phyloP scores from a whole-genome alignment of 2,329 filamentous ascomycete genomes.

The Pseudogymnoascus sp. region DNA sequence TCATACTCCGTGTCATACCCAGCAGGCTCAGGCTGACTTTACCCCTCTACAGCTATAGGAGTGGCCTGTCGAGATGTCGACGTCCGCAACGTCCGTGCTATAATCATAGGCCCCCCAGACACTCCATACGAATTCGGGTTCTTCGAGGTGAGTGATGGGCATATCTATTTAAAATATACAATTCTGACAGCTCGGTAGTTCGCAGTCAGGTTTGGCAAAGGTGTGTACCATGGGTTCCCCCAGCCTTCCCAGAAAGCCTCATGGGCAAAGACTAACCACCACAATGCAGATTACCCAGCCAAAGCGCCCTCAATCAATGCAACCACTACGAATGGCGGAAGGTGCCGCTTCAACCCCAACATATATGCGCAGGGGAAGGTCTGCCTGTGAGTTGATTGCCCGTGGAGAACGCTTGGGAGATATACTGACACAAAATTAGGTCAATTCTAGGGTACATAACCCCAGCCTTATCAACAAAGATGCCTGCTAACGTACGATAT shows the following conservation, averaged over 20 bases:
- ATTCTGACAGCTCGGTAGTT: constrained; percentile 49
- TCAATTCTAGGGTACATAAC: constrained; percentile 72
- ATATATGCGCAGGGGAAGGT: constrained; percentile 90
- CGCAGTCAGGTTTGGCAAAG: constrained; percentile 65
- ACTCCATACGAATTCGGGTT: constrained; percentile 97
- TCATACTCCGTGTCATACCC: background rate
- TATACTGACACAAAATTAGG: constrained; percentile 38
- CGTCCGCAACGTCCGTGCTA: constrained; percentile 75
- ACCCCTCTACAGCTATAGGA: constrained; percentile 58
- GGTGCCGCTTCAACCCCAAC: constrained; percentile 91
- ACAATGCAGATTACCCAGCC: constrained; percentile 68
- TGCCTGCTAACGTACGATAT: constrained; percentile 13
- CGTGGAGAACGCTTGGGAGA: background rate
- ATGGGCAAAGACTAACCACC: background rate
- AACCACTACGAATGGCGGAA: constrained; percentile 80
- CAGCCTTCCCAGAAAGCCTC: background rate
- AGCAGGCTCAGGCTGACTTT: background rate
- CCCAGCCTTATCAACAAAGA: background rate
- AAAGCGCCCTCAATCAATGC: constrained; percentile 57
- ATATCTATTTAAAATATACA: background rate
- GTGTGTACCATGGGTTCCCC: constrained; percentile 36
- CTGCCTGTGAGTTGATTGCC: constrained; percentile 62
- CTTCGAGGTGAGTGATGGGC: constrained; percentile 63
- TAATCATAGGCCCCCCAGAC: constrained; percentile 88
- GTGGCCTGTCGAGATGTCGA: constrained; percentile 84